phyloP scores from a whole-genome alignment of 2,329 filamentous ascomycete genomes.

The Leptographium galeiforme region DNA sequence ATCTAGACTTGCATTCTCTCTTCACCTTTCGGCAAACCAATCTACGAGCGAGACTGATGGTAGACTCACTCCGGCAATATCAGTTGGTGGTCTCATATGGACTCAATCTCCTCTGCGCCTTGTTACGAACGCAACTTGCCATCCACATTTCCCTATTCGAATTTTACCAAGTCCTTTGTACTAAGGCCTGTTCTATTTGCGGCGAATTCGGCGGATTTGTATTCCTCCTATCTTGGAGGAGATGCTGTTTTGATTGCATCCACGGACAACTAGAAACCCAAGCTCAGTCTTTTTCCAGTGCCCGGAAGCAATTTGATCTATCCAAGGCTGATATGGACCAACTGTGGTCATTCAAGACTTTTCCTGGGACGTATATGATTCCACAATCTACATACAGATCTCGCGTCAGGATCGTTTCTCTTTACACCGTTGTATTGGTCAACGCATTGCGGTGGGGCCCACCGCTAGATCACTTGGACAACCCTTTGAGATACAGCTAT shows the following conservation, averaged over 20 bases:
- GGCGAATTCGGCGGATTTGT: slow-evolving; percentile 15
- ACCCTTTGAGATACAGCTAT: no score
- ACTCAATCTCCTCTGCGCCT: slow-evolving; percentile 17
- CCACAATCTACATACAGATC: background rate
- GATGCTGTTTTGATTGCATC: slow-evolving; percentile 18
- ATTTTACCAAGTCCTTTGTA: slow-evolving; percentile 15
- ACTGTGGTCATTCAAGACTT: slow-evolving; percentile 16
- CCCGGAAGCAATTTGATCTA: slow-evolving; percentile 12
- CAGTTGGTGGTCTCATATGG: slow-evolving; percentile 12
- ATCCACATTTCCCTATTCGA: slow-evolving; percentile 12
- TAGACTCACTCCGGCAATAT: slow-evolving; percentile 17
- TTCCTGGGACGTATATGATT: slow-evolving; percentile 15
- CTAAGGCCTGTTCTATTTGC: slow-evolving; percentile 16
- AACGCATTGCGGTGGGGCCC: no score
- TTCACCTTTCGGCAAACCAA: slow-evolving; percentile 19
- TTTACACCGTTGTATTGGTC: slow-evolving; percentile 6
- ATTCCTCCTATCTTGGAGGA: slow-evolving; percentile 15
- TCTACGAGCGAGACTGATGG: slow-evolving; percentile 11
- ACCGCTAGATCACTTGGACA: no score
- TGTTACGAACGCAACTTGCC: slow-evolving; percentile 17
- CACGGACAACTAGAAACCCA: slow-evolving; percentile 11
- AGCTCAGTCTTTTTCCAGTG: slow-evolving; percentile 11
- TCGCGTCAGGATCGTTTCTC: background rate
- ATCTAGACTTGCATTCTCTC: slow-evolving; percentile 19
- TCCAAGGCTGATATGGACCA: slow-evolving; percentile 9